These are phyloP conservation scores for Onygenales sp. DNA, from an alignment of 2,329 filamentous ascomycete species.

Conservation along the genomic window DNA sequence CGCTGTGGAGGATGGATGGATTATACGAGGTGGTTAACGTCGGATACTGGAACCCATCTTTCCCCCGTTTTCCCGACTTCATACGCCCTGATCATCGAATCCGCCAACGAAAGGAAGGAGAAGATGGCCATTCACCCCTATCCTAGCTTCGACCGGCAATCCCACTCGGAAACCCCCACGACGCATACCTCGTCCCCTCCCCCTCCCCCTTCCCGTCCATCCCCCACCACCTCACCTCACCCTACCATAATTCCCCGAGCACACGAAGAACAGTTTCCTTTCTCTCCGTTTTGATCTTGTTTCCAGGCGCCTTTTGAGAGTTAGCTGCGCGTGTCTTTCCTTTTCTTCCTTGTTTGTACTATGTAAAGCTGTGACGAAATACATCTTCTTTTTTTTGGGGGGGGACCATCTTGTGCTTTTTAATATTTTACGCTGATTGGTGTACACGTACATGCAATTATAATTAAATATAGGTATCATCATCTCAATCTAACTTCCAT, in stretches of 20 bases:
- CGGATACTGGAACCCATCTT: no score
- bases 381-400: not conserved
- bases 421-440: not conserved
- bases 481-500: constrained; percentile 15
- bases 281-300: not conserved
- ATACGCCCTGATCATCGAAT: no score
- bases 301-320: not conserved
- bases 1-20: no score
- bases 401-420: not conserved
- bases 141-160: not conserved
- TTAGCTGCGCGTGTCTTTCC: not conserved
- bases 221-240: not conserved
- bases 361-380: no score
- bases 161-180: not conserved
- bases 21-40: no score
- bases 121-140: no score
- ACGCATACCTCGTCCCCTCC: not conserved
- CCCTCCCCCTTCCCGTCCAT: not conserved
- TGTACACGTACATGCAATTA: no score
- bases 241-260: not conserved
- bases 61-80: no score
- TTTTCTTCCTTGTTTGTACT: not conserved
- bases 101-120: no score
- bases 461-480: not conserved
- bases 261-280: not conserved